Evolutionary conservation across 441 rosid species (phyloP), one percentile per base, ranked within the genome.

Genomic region (Corymbia citriodora): DNA sequence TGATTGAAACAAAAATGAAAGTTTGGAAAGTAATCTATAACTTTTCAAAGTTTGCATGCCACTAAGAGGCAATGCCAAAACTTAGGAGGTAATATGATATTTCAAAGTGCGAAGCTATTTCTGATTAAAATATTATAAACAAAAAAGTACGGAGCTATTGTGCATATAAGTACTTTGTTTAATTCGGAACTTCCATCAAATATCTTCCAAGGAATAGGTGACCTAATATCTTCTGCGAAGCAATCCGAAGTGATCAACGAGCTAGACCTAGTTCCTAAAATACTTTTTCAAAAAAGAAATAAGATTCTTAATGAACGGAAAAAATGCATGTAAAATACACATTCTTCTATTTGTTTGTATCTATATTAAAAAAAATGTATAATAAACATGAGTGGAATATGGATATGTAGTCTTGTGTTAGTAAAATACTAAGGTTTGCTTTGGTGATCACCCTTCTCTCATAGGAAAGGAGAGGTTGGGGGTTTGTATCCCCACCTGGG

Each of bases 361-460:
- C 0, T 0, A 55, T 0, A 55, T 55, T 18, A 55, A 55, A 55
- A 0, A 0, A 55, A 19, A 55, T 0, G 5, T 55, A 19, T 3
- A 3, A 8, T 1, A 19, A 55, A 55, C 25, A 55, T 1, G 11
- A 19, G 59, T 19, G 59, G 25, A 55, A 19, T 55, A 55, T 55
- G 0, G 2, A 55, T 55, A 19, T 19, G 59, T 0, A 0, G 25
- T 19, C 59, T 19, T 0, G 25, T 40, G 45, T 40, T 40, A 40
- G 45, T 40, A 40, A 36, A 40, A 40, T 40, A 40, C 5, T 40
- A 6, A 4, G 45, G 6, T 40, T 40, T 40, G 45, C 45, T 40
- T 40, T 5, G 6, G 45, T 40, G 45, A 40, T 40, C 45, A 40
- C 45, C 6, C 45, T 40, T 40, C 45, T 40, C 45, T 40, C 45